Base-by-base conservation (phyloP, 2,329 filamentous ascomycete species). In the Dothiorella sarmentorum region DNA sequence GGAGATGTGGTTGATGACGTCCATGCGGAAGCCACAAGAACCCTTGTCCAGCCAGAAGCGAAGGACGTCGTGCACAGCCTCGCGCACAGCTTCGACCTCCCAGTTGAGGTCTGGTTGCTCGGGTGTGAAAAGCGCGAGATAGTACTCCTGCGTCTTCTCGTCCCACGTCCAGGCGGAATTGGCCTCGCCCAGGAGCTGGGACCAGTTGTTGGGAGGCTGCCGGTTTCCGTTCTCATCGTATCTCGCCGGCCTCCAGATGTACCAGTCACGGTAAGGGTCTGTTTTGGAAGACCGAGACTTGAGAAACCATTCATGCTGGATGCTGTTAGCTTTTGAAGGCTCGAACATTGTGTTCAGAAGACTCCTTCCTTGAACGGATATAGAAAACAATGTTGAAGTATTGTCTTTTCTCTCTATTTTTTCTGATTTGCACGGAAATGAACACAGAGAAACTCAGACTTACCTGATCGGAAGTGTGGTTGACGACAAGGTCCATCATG, bases 401-500 rank as follows among this genome's bases (percentile, higher is more conserved):
- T 33, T 17, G n/a, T 13, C 13, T 17, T 29, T 17, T 1, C 26
- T 7, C n/a, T 4, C 22, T 17, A 7, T 37, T 17, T 2, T 24
- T 56, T 44, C n/a, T n/a, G n/a, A n/a, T n/a, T n/a, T n/a, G n/a
- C n/a, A n/a, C n/a, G n/a, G n/a, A n/a, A n/a, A n/a, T n/a, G n/a
- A n/a, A n/a, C n/a, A n/a, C n/a, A n/a, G n/a, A n/a, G n/a, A 22
- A 29, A 24, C 6, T 31, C 15, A 38, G n/a, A n/a, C 53, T 26
- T 38, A 57, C 53, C 40, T 72, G 80, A 62, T 87, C 82, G 2
- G 84, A 88, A 0, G 88, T 91, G 68, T 93, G 89, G 64, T 91
- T 93, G 61, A 91, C 81, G 2, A 92, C 89, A 3, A 92, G 76
- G 67, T 92, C 88, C 60, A 91, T 80, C 59, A 92, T 84, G 10